Base-by-base conservation (phyloP, 305 asterid species). In the Solanum aculeatissimum region DNA sequence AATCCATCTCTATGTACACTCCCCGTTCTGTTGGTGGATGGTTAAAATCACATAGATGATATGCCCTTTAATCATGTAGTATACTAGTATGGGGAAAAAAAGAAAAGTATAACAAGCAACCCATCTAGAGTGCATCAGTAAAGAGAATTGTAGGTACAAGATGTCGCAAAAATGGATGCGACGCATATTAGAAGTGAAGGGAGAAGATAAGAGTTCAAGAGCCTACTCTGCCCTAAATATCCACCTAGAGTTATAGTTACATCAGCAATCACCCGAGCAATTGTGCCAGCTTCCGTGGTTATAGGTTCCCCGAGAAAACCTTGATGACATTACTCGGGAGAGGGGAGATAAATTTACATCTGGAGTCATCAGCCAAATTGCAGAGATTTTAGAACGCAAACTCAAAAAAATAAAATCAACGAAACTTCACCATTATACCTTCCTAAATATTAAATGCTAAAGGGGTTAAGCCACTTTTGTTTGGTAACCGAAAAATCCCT, bases 231-330 rank as follows among this genome's bases (percentile, higher is more conserved):
- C 66, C 97, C 98, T 82, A 92, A 81, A 88, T 86, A 97, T 82
- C 99, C 98, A 2, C 94, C 97, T 3, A 95, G 62, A 2, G 98
- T 97, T 85, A 97, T 97, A 6, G 99, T 97, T 84, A 88, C 99
- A 65, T 97, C 99, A 60, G 99, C 99, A 60, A 97, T 75, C 84
- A 97, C 99, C 53, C 99, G 93, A n/a, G 99, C 99, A 47, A 97
- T 85, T 2, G 99, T 94, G 78, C 99, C 99, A 19, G 99, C 99
- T 90, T 97, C 99, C 3, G 99, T 97, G 21, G 99, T 97, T 97
- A 89, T 79, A 95, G 58, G 99, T 97, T 55, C 99, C 99, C 4
- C 97, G 98, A 77, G 99, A 97, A 83, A 97, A 98, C 90, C 98
- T 89, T 2, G 99, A 97, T 15, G 99, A 95, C 99, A 97, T 97